Percentiles rank a stretch among this genome's conserved stretches.
These are phyloP conservation scores for Rheum nobile DNA, from an alignment of 148 eudicot species.

Conservation along the genomic window DNA sequence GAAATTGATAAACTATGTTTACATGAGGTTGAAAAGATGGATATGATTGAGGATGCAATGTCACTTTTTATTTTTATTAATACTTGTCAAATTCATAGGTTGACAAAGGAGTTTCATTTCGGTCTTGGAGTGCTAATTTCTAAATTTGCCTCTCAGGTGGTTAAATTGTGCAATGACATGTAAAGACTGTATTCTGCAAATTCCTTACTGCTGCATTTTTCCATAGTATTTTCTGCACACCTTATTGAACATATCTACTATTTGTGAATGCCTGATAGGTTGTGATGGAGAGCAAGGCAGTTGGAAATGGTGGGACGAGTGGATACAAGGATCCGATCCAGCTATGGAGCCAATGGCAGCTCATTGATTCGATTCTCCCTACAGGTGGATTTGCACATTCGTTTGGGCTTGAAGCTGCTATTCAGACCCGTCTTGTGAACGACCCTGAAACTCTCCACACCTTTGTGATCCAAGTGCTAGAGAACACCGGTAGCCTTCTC, in stretches of 20 bases:
- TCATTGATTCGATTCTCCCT: constrained; percentile 79
- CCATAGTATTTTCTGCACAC: no score
- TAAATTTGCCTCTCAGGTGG: no score
- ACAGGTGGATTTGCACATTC: constrained; percentile 99
- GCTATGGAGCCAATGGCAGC: constrained; percentile 87
- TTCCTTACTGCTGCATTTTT: no score
- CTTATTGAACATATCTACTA: not conserved
- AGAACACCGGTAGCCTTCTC: constrained; percentile 67
- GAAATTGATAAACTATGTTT: not conserved
- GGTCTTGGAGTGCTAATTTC: no score
- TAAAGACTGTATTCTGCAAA: no score
- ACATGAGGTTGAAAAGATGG: not conserved
- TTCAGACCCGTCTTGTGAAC: constrained; percentile 49
- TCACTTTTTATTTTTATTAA: no score
- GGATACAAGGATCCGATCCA: not conserved
- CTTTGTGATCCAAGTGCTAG: constrained; percentile 45
- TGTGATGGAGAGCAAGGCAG: not conserved
- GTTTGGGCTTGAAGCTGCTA: constrained; percentile 78
- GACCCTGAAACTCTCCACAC: constrained; percentile 43
- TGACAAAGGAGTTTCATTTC: not conserved
- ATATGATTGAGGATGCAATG: not conserved
- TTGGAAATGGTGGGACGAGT: not conserved
- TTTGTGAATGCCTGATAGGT: not conserved
- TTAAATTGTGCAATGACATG: no score
- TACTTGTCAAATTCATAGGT: not conserved